Conservation (phyloP, 2,329 filamentous ascomycete genomes). For the Colletotrichum trifolii region DNA sequence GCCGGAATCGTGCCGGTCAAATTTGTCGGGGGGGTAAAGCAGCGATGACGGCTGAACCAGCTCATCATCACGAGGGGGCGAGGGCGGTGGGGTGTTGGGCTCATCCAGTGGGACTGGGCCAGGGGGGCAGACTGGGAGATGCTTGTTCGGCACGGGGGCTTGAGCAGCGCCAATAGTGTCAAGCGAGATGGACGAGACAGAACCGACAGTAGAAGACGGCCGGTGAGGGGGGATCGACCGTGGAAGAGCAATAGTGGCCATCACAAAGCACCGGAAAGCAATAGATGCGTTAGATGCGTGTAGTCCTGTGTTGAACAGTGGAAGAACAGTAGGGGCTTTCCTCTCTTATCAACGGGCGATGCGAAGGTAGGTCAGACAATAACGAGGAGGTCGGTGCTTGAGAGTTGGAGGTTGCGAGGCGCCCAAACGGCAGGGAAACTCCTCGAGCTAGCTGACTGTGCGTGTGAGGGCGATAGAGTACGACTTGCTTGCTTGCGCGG, state of each 20-base stretch:
- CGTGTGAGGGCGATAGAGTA: no score
- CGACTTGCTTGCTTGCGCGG: no score
- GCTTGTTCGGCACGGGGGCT: slow-evolving; percentile 80
- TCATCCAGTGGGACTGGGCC: slow-evolving; percentile 71
- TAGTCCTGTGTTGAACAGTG: slow-evolving; percentile 11
- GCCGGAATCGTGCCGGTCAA: slow-evolving; percentile 62
- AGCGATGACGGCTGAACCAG: slow-evolving; percentile 72
- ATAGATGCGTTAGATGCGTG: no score
- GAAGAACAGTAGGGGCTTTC: no score
- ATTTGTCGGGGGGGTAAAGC: slow-evolving; percentile 78
- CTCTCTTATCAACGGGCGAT: no score
- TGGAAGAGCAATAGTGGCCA: slow-evolving; percentile 67
- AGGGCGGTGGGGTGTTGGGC: slow-evolving; percentile 72
- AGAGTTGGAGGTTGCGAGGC: no score
- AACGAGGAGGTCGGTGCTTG: no score
- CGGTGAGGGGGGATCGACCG: slow-evolving; percentile 59
- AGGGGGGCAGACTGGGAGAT: slow-evolving; percentile 88
- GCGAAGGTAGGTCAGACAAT: no score
- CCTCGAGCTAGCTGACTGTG: no score
- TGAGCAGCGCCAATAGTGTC: slow-evolving; percentile 49
- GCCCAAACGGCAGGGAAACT: no score
- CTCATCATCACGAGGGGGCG: slow-evolving; percentile 61
- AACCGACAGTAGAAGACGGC: slow-evolving; percentile 51
- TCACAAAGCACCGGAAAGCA: not conserved
- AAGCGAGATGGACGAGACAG: slow-evolving; percentile 46